Base-by-base conservation (phyloP, 2,329 filamentous ascomycete species). In the Corynespora cassiicola region DNA sequence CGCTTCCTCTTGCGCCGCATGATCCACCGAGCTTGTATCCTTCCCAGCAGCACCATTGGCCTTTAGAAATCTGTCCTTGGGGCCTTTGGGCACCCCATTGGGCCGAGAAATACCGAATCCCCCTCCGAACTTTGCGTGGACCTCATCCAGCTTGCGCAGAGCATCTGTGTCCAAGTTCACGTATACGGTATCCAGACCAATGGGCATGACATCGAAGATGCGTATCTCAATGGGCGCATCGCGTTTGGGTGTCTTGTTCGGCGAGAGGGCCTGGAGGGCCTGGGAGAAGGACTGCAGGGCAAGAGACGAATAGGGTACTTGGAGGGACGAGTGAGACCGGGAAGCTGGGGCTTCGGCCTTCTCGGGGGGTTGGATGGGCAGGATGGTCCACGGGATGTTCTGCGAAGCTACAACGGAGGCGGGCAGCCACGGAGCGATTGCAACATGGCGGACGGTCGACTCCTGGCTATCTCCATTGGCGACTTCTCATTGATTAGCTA, bases 101-200 rank as follows among this genome's bases (percentile, higher is more conserved):
- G 56, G 27, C n/a, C 50, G 56, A 4, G 54, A 42, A 7, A 53
- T 50, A 14, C 54, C 60, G 36, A 81, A 82, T 3, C 82, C 81
- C 31, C 83, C 82, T 50, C 87, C 90, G 66, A 95, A 95, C 31
- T 82, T 90, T 32, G 82, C 87, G 63, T 95, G 88, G 30, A 90
- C 85, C 63, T 90, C 85, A 59, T 96, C 88, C 28, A 95, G 74
- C 57, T 88, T 85, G 50, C 84, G 84, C 25, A 94, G 80, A 6
- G 92, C 78, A 39, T 94, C 86, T 31, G 84, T 86, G 61, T 96
- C 90, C 6, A 96, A 76, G 32, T 82, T 90, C 41, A 97, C 88
- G 63, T 90, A 96, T 11, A 97, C 80, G 0, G 88, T 89, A 45
- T 96, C 89, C 17, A 97, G 74, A 2, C 85, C 79, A 17, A 97